phyloP scores from a whole-genome alignment of 2,329 filamentous ascomycete genomes.

The Aspergillus glaucus region DNA sequence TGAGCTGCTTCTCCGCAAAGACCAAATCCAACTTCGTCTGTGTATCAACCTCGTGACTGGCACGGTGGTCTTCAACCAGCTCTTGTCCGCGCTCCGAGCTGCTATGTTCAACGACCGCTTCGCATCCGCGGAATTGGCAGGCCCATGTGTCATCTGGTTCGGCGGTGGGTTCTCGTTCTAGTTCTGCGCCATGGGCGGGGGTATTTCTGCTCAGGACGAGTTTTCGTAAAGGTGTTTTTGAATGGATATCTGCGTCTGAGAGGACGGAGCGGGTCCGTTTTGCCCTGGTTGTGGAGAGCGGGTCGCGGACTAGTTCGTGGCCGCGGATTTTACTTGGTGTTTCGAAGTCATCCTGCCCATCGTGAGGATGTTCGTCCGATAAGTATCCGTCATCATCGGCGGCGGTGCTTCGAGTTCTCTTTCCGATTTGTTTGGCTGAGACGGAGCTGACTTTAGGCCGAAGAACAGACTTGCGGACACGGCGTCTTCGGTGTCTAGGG shows the following conservation, averaged over 20 bases:
- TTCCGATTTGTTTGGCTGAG: slow-evolving; percentile 36
- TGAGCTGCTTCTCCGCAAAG: slow-evolving; percentile 29
- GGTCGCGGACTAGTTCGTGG: slow-evolving; percentile 27
- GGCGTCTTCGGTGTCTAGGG: slow-evolving; percentile 18
- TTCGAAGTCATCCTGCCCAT: slow-evolving; percentile 22
- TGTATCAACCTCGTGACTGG: slow-evolving; percentile 30
- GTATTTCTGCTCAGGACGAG: slow-evolving; percentile 18
- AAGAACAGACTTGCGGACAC: slow-evolving; percentile 39
- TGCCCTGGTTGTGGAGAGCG: slow-evolving; percentile 25
- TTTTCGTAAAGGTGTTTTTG: slow-evolving; percentile 25
- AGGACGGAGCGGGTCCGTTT: slow-evolving; percentile 24
- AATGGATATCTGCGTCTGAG: slow-evolving; percentile 17
- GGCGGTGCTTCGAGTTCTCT: slow-evolving; percentile 31
- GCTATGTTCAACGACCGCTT: slow-evolving; percentile 26
- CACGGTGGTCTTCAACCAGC: slow-evolving; percentile 26
- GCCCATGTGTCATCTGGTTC: slow-evolving; percentile 26
- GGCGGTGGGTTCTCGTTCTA: slow-evolving; percentile 7
- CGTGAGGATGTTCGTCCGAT: slow-evolving; percentile 21
- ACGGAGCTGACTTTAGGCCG: slow-evolving; percentile 36
- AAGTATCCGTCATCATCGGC: slow-evolving; percentile 14
- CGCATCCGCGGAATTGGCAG: slow-evolving; percentile 28
- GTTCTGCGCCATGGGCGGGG: slow-evolving; percentile 2
- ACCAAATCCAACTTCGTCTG: slow-evolving; percentile 31
- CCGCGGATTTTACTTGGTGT: slow-evolving; percentile 30
- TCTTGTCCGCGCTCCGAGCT: slow-evolving; percentile 27